Evolutionary conservation across 202 grass and related monocot genomes (phyloP).

Genomic region (Cymbopogon flexuosus): DNA sequence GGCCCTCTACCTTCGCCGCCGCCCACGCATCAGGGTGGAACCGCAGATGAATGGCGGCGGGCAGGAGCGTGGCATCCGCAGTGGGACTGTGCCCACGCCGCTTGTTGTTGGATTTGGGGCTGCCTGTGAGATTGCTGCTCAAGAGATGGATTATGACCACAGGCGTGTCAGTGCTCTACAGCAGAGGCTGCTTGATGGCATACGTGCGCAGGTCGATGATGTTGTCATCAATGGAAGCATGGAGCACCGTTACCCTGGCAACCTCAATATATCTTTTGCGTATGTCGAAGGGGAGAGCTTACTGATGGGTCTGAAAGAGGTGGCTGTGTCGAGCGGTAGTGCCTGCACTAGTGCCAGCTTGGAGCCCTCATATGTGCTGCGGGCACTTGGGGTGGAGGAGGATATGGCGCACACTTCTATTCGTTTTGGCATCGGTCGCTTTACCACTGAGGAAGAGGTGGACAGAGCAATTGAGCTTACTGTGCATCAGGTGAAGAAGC

Average conservation of each 20-base stretch:
- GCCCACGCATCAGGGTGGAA: constrained; percentile 61
- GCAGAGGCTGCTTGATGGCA: constrained; percentile 53
- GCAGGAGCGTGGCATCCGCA: constrained; percentile 69
- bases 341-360: constrained; percentile 80
- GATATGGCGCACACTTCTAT: constrained; percentile 85
- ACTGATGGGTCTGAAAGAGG: constrained; percentile 75
- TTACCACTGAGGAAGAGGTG: constrained; percentile 72
- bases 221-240: constrained; percentile 73
- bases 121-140: constrained; percentile 56
- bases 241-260: constrained; percentile 71
- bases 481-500: constrained; percentile 69
- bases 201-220: constrained; percentile 50
- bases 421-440: constrained; percentile 68
- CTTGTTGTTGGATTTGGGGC: constrained; percentile 67
- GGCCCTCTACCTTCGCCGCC: constrained; percentile 59
- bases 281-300: constrained; percentile 78
- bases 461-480: constrained; percentile 66
- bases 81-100: constrained; percentile 60
- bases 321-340: constrained; percentile 69
- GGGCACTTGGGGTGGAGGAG: constrained; percentile 67
- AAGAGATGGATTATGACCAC: constrained; percentile 75
- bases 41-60: constrained; percentile 73
- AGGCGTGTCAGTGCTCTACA: constrained; percentile 19
- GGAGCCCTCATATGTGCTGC: constrained; percentile 63
- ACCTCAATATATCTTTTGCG: constrained; percentile 68